Evolutionary conservation across 306 rosid species (phyloP).

Genomic region (Pueraria montana): DNA sequence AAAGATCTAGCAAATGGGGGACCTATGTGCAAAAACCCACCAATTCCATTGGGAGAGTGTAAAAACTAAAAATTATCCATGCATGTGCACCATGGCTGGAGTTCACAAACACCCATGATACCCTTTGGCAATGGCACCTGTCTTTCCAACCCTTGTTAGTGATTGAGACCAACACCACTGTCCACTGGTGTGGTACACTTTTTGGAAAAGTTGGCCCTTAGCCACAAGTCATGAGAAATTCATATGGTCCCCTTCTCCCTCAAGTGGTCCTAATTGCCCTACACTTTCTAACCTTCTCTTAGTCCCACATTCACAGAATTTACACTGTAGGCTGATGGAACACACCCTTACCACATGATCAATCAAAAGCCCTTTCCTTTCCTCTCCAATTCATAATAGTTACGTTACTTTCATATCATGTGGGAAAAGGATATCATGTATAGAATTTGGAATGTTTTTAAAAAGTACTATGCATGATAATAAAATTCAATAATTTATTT

Average conservation of each 20-base stretch:
- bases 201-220: constrained; percentile 53
- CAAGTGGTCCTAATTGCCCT: constrained; percentile 60
- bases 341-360: constrained; percentile 43
- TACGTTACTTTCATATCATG: constrained; percentile 52
- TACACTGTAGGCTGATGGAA: constrained; percentile 30
- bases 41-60: neutral
- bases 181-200: constrained; percentile 52
- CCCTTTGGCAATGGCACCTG: constrained; percentile 49
- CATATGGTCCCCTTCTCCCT: constrained; percentile 52
- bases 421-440: constrained; percentile 14
- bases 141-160: constrained; percentile 55
- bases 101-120: constrained; percentile 60
- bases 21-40: no score
- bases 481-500: neutral
- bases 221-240: constrained; percentile 52
- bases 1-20: no score
- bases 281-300: constrained; percentile 9
- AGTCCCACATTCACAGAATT: constrained; percentile 37
- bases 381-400: neutral
- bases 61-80: constrained; percentile 19
- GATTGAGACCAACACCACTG: constrained; percentile 63
- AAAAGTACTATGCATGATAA: neutral
- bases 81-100: constrained; percentile 60
- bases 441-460: neutral
- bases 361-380: constrained; percentile 23